Base-by-base conservation (phyloP, 805 yeast species). In the Saccharomycopsis olivae region DNA sequence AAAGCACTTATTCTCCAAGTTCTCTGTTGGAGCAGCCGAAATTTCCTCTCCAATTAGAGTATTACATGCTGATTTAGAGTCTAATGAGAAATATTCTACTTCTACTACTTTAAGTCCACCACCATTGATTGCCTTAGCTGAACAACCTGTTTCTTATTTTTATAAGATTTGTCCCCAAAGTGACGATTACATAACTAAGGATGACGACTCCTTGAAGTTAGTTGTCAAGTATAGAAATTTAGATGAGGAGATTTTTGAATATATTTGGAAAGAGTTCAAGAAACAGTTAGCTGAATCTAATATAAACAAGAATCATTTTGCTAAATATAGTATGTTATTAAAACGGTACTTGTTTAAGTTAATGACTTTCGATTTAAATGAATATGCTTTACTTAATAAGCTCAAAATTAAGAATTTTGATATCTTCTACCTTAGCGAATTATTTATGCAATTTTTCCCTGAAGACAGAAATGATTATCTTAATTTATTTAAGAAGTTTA, bases 101-200 rank as follows among this genome's bases (percentile, higher is more conserved):
- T 19, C 54, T 34, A 43, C 65, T 2, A 52, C 69, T 0, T 28
- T 56, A 3, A 46, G 46, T 31, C 45, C 61, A 0, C 49, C 50
- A 1, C 52, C 62, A 8, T 33, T 72, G 6, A 58, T 80, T 16
- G 78, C 83, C 0, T 74, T 71, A 51, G 71, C 72, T 5, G 87
- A 78, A n/a, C 88, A 82, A 46, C 81, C 86, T 0, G 74, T 76
- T 0, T 69, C 73, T 2, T 70, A 67, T 35, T 73, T 79, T 43
- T 84, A 72, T 57, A 64, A 67, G 39, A 65, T 82, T n/a, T 53
- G 58, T 28, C 53, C 53, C 20, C 40, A 35, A 34, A 53, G 40
- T 29, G 55, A 36, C 40, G 10, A 51, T 47, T 39, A 38, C 4
- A 39, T 53, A 4, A 40, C 50, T 10, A 44, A 41, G 1, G 39